A percentile compares a stretch with the other conserved stretches of the same genome.
These are phyloP conservation scores for Grigorovia humatica DNA, from an alignment of 805 yeast genomes.

Conservation along the genomic window DNA sequence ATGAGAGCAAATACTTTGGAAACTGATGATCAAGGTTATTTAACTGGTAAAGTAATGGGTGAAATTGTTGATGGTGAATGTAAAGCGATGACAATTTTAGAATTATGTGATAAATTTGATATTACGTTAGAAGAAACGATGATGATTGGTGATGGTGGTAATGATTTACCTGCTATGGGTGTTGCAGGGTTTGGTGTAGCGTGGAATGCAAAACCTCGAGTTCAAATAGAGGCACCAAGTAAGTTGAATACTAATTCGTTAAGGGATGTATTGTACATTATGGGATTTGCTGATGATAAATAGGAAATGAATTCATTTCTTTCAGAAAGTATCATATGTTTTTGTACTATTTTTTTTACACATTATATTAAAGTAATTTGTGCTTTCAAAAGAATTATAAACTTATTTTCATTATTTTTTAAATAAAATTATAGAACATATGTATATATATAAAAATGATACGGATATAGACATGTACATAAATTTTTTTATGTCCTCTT, in stretches of 20 bases:
- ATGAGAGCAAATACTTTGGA: constrained; percentile 77
- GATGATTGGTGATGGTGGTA: constrained; percentile 97
- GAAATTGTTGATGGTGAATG: constrained; percentile 75
- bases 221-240: constrained; percentile 74
- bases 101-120: constrained; percentile 46
- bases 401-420: background rate
- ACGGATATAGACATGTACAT: background rate
- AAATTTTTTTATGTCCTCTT: background rate
- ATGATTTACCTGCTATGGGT: constrained; percentile 87
- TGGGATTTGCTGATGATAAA: constrained; percentile 61
- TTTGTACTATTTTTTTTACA: too few relatives aligned
- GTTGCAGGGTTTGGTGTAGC: constrained; percentile 91
- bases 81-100: constrained; percentile 63
- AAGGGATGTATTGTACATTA: constrained; percentile 65
- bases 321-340: too few relatives aligned
- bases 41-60: constrained; percentile 74
- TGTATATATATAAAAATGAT: background rate
- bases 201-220: constrained; percentile 94
- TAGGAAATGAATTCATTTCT: background rate
- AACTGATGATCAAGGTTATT: constrained; percentile 33
- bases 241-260: constrained; percentile 66
- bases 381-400: too few relatives aligned
- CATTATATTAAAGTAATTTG: too few relatives aligned
- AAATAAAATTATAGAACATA: background rate
- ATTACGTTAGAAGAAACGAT: constrained; percentile 46